Evolutionary conservation across 371 early-diverging fungal species (phyloP).

Genomic region (Mucor velutinosus): DNA sequence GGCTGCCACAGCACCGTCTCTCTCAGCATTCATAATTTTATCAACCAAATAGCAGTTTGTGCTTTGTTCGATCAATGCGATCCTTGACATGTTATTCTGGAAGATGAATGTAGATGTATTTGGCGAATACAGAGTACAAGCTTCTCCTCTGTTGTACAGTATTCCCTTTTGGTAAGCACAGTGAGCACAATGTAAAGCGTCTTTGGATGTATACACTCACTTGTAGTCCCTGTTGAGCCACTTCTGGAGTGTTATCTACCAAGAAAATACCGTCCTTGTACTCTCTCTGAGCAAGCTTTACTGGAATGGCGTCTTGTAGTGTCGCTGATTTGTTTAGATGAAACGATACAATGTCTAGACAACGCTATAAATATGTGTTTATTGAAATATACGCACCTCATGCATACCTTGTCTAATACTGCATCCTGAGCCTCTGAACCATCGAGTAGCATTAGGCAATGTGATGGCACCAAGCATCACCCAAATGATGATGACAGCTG

Average conservation of each 20-base stretch:
- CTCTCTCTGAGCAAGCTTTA: background rate
- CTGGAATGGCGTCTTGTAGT: background rate
- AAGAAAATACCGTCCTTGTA: slow-evolving; percentile 3
- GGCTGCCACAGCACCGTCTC: slow-evolving; percentile 34
- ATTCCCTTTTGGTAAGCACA: slow-evolving; percentile 7
- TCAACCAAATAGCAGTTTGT: slow-evolving; percentile 28
- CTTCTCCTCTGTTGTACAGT: slow-evolving; percentile 15
- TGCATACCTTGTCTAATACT: slow-evolving; percentile 9
- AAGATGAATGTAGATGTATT: background rate
- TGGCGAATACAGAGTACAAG: background rate
- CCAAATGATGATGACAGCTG: slow-evolving; percentile 10
- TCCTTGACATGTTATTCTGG: slow-evolving; percentile 14
- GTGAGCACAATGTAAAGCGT: background rate
- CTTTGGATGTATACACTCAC: background rate
- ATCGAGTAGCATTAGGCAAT: slow-evolving; percentile 19
- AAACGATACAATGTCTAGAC: background rate
- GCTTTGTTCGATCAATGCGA: slow-evolving; percentile 32
- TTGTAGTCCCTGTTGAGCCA: slow-evolving; percentile 3
- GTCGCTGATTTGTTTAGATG: background rate
- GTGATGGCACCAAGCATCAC: slow-evolving; percentile 18
- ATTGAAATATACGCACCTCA: too few species aligned
- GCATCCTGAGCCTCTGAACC: slow-evolving; percentile 15
- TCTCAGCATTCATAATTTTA: slow-evolving; percentile 29
- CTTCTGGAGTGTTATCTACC: slow-evolving; percentile 12
- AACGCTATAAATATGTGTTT: background rate